Evolutionary conservation across 139 green algal species (phyloP).

Genomic region (Monoraphidium neglectum): DNA sequence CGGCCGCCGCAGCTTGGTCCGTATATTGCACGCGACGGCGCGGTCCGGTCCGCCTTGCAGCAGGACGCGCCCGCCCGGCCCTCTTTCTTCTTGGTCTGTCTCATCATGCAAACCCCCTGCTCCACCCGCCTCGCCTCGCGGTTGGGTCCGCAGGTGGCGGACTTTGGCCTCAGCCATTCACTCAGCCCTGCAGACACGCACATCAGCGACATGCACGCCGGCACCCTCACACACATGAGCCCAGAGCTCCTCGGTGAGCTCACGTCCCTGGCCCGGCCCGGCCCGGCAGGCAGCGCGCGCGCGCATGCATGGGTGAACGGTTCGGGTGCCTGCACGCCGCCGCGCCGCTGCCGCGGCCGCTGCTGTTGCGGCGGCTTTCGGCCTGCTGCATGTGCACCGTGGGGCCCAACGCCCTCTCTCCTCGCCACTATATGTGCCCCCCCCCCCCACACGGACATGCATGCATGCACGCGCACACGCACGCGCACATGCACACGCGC

Average conservation of each 20-base stretch:
- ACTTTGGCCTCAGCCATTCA: constrained; percentile 44
- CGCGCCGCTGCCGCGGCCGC: too few relatives aligned
- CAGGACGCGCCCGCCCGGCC: neutral
- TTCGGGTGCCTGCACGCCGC: neutral
- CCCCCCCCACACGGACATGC: neutral
- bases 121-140: neutral
- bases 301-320: neutral
- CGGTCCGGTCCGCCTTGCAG: neutral
- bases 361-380: too few relatives aligned
- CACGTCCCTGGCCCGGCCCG: too few relatives aligned
- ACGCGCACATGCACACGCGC: neutral
- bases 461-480: neutral
- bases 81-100: neutral
- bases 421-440: neutral
- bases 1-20: constrained; percentile 4
- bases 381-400: too few relatives aligned
- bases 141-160: constrained; percentile 27
- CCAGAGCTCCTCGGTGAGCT: neutral
- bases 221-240: neutral
- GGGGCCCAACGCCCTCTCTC: neutral
- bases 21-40: neutral
- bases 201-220: constrained; percentile 36
- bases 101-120: neutral
- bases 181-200: constrained; percentile 35
- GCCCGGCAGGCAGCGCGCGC: neutral